These are phyloP conservation scores for Otatea glauca DNA, from an alignment of 176 grass and related monocot genomes.

Conservation along the genomic window DNA sequence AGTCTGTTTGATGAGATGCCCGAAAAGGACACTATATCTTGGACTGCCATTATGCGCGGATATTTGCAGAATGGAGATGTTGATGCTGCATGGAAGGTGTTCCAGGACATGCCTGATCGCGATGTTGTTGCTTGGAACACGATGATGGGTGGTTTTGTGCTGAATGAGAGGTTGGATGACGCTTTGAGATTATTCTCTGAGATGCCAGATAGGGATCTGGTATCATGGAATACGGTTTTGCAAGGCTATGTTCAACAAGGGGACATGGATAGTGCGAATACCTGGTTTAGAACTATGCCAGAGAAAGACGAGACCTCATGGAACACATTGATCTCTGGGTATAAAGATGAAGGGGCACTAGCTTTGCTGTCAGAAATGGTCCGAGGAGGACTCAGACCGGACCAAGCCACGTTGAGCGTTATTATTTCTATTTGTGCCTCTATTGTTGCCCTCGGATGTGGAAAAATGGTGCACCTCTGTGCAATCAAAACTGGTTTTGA, in stretches of 20 bases:
- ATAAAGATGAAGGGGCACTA: conserved; percentile 59
- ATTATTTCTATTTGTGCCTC: conserved; percentile 71
- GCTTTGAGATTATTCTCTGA: conserved; percentile 62
- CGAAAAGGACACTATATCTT: conserved; percentile 63
- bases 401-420: conserved; percentile 64
- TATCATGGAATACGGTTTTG: conserved; percentile 81
- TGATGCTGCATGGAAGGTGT: conserved; percentile 53
- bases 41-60: conserved; percentile 67
- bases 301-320: conserved; percentile 66
- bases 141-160: conserved; percentile 70
- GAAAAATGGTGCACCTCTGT: conserved; percentile 68
- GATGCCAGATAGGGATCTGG: conserved; percentile 68
- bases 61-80: conserved; percentile 64
- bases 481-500: conserved; percentile 65
- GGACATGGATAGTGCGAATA: conserved; percentile 61
- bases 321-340: conserved; percentile 75
- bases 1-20: conserved; percentile 62
- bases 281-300: conserved; percentile 68
- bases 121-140: conserved; percentile 78
- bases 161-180: conserved; percentile 60
- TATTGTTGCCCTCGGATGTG: conserved; percentile 61
- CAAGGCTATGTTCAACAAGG: conserved; percentile 64
- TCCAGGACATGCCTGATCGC: conserved; percentile 62
- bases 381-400: conserved; percentile 62
- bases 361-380: conserved; percentile 61